Evolutionary conservation across 2,329 filamentous ascomycete species (phyloP), one percentile per base, ranked within the genome.

Genomic region (Periconia sp.): DNA sequence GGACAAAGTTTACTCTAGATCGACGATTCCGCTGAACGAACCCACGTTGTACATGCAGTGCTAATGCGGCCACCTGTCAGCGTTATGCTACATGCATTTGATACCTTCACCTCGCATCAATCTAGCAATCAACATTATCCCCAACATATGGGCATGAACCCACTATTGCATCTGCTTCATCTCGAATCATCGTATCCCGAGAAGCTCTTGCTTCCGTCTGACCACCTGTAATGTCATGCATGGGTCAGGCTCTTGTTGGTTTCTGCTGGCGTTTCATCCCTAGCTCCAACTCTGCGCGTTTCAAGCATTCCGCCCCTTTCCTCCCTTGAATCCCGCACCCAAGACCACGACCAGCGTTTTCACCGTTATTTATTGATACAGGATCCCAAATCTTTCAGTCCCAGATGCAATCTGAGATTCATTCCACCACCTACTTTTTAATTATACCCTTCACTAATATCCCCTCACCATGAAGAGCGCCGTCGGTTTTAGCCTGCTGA

Each of bases 391-490:
- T 6, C 37, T 11, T 6, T 6, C 33, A 37, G 33, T 11, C 5
- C 11, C 33, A 37, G 33, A 14, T 37, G 11, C 15, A 5, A 27
- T 19, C 27, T 45, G 2, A 45, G 20, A 8, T 47, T 30, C 40
- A 37, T 37, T 11, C 11, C 3, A 6, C 10, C 15, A 37, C 6
- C 11, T 5, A 37, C 1, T 42, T 30, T 20, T 27, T 20, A 41
- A 19, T 18, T 30, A 31, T 19, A 53, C 27, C 30, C 42, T 42
- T 20, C 10, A 37, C 11, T 37, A 37, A 37, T 11, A 27, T 27
- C 23, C 15, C 33, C 10, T 37, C 47, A 62, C 20, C 14, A 71
- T 70, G 66, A 65, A 58, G 45, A 55, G 54, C 18, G 53, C 57
- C 14, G 46, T 66, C 31, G 42, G 54, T 43, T 50, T 69, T 19